phyloP scores from a whole-genome alignment of 2,329 filamentous ascomycete genomes.

The Diaporthe citrichinensis region DNA sequence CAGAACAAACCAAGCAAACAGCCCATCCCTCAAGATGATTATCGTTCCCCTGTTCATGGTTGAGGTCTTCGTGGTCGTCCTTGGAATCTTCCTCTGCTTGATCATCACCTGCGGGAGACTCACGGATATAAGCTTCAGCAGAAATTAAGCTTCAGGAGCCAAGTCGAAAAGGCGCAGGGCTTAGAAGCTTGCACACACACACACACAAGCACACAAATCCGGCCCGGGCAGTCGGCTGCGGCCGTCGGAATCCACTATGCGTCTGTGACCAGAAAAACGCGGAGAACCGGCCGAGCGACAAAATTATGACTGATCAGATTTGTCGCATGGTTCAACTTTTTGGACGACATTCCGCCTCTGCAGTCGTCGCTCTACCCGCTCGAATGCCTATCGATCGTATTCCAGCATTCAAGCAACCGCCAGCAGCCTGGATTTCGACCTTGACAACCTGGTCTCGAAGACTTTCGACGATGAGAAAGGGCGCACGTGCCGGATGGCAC shows the following conservation, averaged over 20 bases:
- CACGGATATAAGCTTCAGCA: conserved; percentile 36
- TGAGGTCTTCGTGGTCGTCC: conserved; percentile 34
- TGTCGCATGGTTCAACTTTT: not conserved
- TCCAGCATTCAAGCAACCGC: not conserved
- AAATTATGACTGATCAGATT: conserved; percentile 22
- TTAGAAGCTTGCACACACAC: not conserved
- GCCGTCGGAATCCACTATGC: conserved; percentile 18
- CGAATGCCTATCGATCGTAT: not conserved
- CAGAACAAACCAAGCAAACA: not conserved
- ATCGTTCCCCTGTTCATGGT: conserved; percentile 33
- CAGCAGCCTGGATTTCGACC: not conserved
- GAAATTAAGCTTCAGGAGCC: conserved; percentile 28
- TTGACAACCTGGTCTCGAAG: not conserved
- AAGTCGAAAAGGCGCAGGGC: conserved; percentile 5
- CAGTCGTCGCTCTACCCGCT: not conserved
- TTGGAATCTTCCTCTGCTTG: conserved; percentile 22
- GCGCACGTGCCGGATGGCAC: conserved; percentile 22
- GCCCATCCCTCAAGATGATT: conserved; percentile 31
- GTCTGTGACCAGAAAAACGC: conserved; percentile 1
- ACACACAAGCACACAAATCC: not conserved
- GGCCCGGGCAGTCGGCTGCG: conserved; percentile 8
- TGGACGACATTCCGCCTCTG: not conserved
- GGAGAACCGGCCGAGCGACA: not conserved
- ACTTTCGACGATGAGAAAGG: not conserved
- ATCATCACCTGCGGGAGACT: conserved; percentile 33